Base-by-base conservation (phyloP, 345 rosid genomes). In the Ailanthus altissimus region DNA sequence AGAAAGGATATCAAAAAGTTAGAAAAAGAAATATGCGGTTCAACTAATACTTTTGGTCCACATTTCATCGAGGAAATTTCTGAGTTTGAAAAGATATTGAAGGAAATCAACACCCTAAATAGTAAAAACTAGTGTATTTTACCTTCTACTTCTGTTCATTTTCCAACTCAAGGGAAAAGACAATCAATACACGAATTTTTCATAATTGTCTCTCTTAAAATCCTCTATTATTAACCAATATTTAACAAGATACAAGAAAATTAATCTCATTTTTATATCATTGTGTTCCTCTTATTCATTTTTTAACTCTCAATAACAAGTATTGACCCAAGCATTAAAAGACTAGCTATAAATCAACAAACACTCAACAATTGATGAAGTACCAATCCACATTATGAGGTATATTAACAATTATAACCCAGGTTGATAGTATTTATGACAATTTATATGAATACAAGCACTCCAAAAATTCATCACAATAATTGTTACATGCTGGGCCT, bases 111-210 rank as follows among this genome's bases (percentile, higher is more conserved):
- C 21, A 54, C 36, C 42, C 23, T 1, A 32, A 32, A 32, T 32
- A 3, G 18, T 28, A 21, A 57, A 56, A 14, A 25, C 18, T 21
- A 38, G 40, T 12, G 1, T 21, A 58, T 15, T 8, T 18, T 40
- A 40, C 12, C 47, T 57, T 51, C 63, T 23, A 53, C 32, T 70
- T 16, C 47, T 18, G 11, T 18, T 49, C 38, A 32, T n/a, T n/a
- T n/a, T n/a, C n/a, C 54, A 71, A 57, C 62, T 53, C 49, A 71
- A 71, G 23, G 49, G 28, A 28, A 66, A 53, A 54, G 40, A 26
- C 46, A 5, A 38, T 15, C 20, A 15, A 18, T 45, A 67, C 54
- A 20, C 20, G 43, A 53, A 8, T 53, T 53, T 54, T 70, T 43
- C 70, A 9, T 20, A 53, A 16, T n/a, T 53, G 38, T 70, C 10